Evolutionary conservation across 2,329 filamentous ascomycete species (phyloP), one percentile per base, ranked within the genome.

Genomic region (Gyromitra esculenta): DNA sequence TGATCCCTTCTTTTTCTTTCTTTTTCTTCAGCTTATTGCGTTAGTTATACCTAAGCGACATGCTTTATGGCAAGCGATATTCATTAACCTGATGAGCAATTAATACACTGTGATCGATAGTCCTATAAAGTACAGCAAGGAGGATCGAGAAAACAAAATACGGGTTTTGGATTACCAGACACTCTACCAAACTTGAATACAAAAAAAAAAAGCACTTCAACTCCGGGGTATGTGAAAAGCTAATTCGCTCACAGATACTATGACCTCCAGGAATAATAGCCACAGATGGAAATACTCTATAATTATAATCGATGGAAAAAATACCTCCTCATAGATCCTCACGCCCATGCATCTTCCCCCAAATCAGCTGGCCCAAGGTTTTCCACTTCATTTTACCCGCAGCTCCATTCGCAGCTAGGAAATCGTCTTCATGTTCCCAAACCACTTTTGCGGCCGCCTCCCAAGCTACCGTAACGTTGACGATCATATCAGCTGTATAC

Each of bases 391-490:
- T 50, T 31, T 43, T 66, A 8, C 48, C 66, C 8, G 52, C 50
- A 48, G 48, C 60, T 11, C 35, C 48, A 43, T 66, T 63, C 1
- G 66, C 72, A 18, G 67, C 50, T 41, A 70, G 65, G 35, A 75
- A 75, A 70, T 75, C 72, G 6, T 63, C 25, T 37, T 71, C 59
- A 25, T 56, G 9, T 5, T 84, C 85, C 82, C 85, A 87, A 1
- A 84, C 83, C 0, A 83, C 81, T 4, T 82, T 81, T 1, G 83
- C 83, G 43, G 84, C 85, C 25, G 82, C 83, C 45, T 83, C 83
- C 89, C 89, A 91, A 37, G 88, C 80, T n/a, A 82, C 84, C 1
- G 84, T 84, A 1, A 87, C 84, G 75, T 89, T 85, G 4, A 85
- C 82, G 43, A 88, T 82, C 82, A 88, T 89, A 2, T 84, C 82